These are phyloP conservation scores for Pythium biforme DNA, from an alignment of 352 stramenopile genomes.

Conservation along the genomic window DNA sequence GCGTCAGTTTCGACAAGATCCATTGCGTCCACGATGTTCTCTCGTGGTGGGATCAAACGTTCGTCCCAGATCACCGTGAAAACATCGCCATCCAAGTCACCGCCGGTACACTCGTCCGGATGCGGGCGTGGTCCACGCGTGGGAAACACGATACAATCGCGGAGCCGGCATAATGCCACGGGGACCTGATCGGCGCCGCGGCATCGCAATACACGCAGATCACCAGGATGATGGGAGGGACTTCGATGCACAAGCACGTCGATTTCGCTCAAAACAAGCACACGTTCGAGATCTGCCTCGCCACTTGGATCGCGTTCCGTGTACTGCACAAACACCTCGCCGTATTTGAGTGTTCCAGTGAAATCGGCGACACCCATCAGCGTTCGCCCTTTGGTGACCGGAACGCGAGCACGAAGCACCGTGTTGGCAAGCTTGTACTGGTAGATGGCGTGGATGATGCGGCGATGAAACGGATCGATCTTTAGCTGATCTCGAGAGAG, in stretches of 20 bases:
- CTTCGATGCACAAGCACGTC: constrained; percentile 72
- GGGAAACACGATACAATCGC: constrained; percentile 79
- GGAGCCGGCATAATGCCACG: constrained; percentile 39
- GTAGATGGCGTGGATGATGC: constrained; percentile 58
- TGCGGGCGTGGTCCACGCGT: constrained; percentile 62
- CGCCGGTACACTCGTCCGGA: constrained; percentile 76
- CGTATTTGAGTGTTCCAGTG: constrained; percentile 60
- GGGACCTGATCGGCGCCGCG: constrained; percentile 39
- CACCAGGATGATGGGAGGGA: constrained; percentile 74
- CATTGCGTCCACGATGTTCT: constrained; percentile 51
- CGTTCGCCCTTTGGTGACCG: constrained; percentile 58
- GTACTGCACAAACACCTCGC: constrained; percentile 80
- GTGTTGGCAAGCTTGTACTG: constrained; percentile 71
- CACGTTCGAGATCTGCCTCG: constrained; percentile 12
- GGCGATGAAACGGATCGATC: constrained; percentile 20
- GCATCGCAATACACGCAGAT: constrained; percentile 68
- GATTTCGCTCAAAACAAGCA: constrained; percentile 33
- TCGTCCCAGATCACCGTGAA: constrained; percentile 86
- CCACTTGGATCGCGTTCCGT: constrained; percentile 40
- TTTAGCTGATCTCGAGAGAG: constrained; percentile 4
- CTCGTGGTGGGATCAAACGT: constrained; percentile 49
- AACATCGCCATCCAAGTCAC: constrained; percentile 79
- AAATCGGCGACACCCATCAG: constrained; percentile 86
- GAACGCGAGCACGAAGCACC: constrained; percentile 69
- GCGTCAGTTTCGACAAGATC: constrained; percentile 31